phyloP scores from a whole-genome alignment of 371 early-diverging fungal species.

The Nematocida ausubeli region DNA sequence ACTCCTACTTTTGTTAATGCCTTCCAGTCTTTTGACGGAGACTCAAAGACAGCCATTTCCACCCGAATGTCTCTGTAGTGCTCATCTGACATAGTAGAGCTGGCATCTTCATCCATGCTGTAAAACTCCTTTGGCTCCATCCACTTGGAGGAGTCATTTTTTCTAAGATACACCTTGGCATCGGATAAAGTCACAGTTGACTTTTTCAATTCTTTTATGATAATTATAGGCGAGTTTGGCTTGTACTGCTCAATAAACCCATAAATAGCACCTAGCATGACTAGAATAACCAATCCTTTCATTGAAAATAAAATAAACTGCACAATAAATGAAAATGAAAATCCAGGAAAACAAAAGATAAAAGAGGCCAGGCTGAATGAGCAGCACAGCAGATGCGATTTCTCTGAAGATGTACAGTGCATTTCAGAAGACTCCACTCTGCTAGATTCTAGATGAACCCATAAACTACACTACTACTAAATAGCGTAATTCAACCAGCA shows the following conservation, averaged over 20 bases:
- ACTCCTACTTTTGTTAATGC: slow-evolving; percentile 29
- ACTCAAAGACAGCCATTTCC: slow-evolving; percentile 46
- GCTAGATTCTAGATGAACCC: too few species aligned
- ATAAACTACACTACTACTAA: too few species aligned
- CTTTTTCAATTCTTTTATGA: slow-evolving; percentile 43
- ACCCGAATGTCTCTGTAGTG: slow-evolving; percentile 5
- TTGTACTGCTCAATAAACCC: slow-evolving; percentile 39
- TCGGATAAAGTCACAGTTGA: slow-evolving; percentile 39
- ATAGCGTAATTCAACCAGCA: too few species aligned
- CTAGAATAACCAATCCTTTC: slow-evolving; percentile 4
- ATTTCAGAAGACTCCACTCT: too few species aligned
- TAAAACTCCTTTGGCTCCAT: neutral
- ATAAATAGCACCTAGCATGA: neutral
- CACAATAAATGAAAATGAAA: slow-evolving; percentile 14
- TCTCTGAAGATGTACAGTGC: too few species aligned
- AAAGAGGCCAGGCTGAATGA: too few species aligned
- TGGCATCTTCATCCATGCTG: neutral
- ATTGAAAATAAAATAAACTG: slow-evolving; percentile 33
- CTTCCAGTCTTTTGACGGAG: slow-evolving; percentile 44
- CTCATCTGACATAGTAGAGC: neutral
- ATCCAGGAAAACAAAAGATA: too few species aligned
- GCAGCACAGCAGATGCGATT: too few species aligned
- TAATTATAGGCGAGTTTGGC: slow-evolving; percentile 18
- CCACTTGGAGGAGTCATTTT: neutral
- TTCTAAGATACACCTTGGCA: slow-evolving; percentile 32